A percentile compares a stretch with the other conserved stretches of the same genome.
These are phyloP conservation scores for Torulaspora globosa DNA, from an alignment of 1,139 yeast species.

Conservation along the genomic window DNA sequence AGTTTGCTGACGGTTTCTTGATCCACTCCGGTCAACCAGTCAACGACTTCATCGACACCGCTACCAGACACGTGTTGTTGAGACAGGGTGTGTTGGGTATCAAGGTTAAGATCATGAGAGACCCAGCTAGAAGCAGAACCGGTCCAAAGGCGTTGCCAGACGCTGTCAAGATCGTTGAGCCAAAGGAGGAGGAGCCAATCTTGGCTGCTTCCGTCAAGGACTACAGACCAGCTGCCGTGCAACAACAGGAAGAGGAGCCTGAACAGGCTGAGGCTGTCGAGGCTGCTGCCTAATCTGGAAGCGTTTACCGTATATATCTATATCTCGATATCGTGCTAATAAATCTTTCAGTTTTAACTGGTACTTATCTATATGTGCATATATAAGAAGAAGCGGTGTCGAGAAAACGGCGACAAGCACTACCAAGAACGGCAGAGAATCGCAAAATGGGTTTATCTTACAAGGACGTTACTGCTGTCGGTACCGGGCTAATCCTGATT, in stretches of 20 bases:
- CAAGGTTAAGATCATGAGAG: constrained; percentile 99
- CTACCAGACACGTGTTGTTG: constrained; percentile 99
- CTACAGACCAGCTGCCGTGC: constrained; percentile 49
- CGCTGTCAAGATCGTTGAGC: constrained; percentile 90
- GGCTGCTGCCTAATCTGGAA: constrained; percentile 20
- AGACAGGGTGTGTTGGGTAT: constrained; percentile 99
- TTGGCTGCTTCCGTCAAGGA: constrained; percentile 82
- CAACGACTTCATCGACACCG: constrained; percentile 95
- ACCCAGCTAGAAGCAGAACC: constrained; percentile 84
- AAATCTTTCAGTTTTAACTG: background rate
- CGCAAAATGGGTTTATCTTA: constrained; percentile 9
- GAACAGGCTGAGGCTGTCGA: constrained; percentile 22
- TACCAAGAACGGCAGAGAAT: background rate
- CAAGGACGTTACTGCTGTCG: constrained; percentile 28
- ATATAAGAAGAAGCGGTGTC: background rate
- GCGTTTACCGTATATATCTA: constrained; percentile 1
- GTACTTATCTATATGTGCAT: background rate
- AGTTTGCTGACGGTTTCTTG: constrained; percentile 99
- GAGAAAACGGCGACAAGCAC: background rate
- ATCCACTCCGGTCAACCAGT: constrained; percentile 99
- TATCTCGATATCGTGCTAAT: constrained; percentile 1
- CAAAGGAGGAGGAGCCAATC: constrained; percentile 92
- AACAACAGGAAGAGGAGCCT: constrained; percentile 21
- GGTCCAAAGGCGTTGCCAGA: constrained; percentile 97
- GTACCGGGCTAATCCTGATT: constrained; percentile 31